Conservation (phyloP, 306 rosid species). For the Alnus rubra region DNA sequence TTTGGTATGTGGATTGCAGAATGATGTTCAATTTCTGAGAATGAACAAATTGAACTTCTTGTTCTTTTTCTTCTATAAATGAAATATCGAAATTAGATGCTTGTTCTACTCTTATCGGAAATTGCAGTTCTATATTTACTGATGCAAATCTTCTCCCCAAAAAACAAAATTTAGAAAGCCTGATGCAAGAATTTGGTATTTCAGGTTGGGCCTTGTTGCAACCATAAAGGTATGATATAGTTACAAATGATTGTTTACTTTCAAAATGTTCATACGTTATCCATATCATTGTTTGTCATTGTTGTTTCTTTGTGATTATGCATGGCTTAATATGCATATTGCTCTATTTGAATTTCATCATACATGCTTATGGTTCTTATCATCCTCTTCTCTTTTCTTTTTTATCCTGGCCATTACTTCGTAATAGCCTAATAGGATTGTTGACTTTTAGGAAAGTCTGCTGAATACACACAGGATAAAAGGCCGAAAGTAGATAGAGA, state of each 20-base stretch:
- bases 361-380: neutral
- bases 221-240: conserved; percentile 76
- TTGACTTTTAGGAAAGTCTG: neutral
- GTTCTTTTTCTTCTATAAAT: neutral
- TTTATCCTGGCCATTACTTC: too few species aligned
- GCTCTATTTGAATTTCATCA: neutral
- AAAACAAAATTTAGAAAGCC: conserved; percentile 15
- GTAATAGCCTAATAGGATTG: neutral
- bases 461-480: neutral
- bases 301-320: neutral
- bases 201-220: conserved; percentile 97
- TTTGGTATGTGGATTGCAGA: neutral
- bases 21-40: neutral
- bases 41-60: neutral
- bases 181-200: conserved; percentile 40
- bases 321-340: neutral
- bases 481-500: too few species aligned
- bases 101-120: neutral
- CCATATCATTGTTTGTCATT: neutral
- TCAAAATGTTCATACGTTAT: neutral
- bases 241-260: neutral
- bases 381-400: neutral
- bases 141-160: neutral
- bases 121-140: neutral
- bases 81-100: neutral